Conservation (phyloP, 768 basidiomycete genomes). For the Hirschioporus abietinus region DNA sequence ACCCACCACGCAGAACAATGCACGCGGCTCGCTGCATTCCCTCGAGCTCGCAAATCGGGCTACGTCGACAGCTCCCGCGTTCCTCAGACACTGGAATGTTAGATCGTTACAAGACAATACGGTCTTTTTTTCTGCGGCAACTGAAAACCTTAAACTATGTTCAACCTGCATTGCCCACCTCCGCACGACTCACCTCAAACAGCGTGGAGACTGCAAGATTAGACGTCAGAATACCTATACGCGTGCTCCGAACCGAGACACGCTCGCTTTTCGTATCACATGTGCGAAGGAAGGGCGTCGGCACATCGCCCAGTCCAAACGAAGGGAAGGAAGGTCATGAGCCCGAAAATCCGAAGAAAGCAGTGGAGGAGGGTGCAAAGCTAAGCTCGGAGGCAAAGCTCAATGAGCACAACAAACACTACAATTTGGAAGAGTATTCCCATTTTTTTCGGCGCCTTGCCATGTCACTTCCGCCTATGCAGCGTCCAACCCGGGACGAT, state of each 20-base stretch:
- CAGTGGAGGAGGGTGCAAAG: conserved; percentile 6
- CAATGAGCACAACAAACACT: conserved; percentile 15
- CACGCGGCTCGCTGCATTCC: conserved; percentile 8
- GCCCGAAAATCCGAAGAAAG: conserved; percentile 11
- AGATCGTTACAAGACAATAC: conserved; percentile 22
- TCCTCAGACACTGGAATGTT: conserved; percentile 2
- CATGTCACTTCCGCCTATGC: conserved; percentile 59
- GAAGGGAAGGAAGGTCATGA: conserved; percentile 13
- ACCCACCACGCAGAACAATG: conserved; percentile 4
- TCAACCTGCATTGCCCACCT: not conserved
- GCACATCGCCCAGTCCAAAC: conserved; percentile 16
- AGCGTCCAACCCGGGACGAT: conserved; percentile 83
- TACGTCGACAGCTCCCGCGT: not conserved
- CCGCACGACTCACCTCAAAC: not conserved
- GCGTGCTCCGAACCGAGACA: not conserved
- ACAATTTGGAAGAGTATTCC: conserved; percentile 63
- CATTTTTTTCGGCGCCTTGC: conserved; percentile 79
- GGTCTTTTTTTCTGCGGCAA: conserved; percentile 17
- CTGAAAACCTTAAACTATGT: not conserved
- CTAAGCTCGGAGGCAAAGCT: conserved; percentile 5
- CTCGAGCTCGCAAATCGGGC: conserved; percentile 6
- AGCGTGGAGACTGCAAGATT: not conserved
- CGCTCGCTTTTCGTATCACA: not conserved
- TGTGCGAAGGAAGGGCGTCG: conserved; percentile 10
- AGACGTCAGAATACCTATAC: not conserved